Base-by-base conservation (phyloP, 2,329 filamentous ascomycete species). In the Xylariaceae sp. region DNA sequence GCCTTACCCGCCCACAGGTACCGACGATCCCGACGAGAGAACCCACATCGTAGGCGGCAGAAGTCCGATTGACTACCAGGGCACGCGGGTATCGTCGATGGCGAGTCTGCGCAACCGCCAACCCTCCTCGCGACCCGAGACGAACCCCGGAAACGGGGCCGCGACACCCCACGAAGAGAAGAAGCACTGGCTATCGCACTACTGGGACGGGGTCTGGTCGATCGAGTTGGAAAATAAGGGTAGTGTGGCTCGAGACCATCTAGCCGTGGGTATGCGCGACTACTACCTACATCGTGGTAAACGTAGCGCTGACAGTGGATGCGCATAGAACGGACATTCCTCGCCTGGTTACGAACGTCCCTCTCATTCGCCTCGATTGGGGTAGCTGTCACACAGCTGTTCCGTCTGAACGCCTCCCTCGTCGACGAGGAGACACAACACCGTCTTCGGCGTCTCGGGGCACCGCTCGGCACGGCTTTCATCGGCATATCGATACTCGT, bases 191-290 rank as follows among this genome's bases (percentile, higher is more conserved):
- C 84, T 80, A 77, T 73, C 73, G 62, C 66, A 67, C 34, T 68
- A 81, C 40, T 62, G 76, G 29, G 71, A 68, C 6, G 71, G 75
- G 54, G 77, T 85, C 50, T 76, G 74, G 64, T 81, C 80, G 4
- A 79, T 94, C 50, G 88, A 92, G 74, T 72, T 94, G 57, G 89
- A 94, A 70, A 94, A 94, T 67, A 92, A 90, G 71, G 89, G 89
- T 40, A 89, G 86, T 67, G 88, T 92, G 40, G 89, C 89, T 8
- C 77, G 89, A 65, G 89, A 94, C 70, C 89, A 94, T 73, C 74
- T 94, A 53, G 89, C 89, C 27, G 73, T 94, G 47, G 88, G 88
- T 91, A 72, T 50, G 73, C 58, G 37, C 32, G 37, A 47, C 39
- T 11, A 12, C 26, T 27, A n/a, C 49, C 27, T 26, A 8, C 35